Evolutionary conservation across 371 early-diverging fungal species (phyloP), one percentile per base, ranked within the genome.

Genomic region (Mucor saturninus): DNA sequence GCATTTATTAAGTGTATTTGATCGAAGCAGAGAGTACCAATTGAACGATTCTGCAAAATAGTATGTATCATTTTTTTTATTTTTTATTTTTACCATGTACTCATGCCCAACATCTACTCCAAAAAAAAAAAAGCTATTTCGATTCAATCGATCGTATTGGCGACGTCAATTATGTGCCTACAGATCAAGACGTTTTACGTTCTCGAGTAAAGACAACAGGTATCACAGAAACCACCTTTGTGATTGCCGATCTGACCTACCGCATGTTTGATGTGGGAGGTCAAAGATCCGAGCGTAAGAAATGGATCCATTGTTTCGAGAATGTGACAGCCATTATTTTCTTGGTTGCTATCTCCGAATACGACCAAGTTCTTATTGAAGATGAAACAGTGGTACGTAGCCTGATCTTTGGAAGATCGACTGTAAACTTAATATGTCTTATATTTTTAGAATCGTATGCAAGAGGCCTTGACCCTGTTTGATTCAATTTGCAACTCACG

Each of bases 231-330:
- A 94, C 93, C 3, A 83, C 84, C 1, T 97, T 97, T 82, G 73
- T 85, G 9, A 85, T 95, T 38, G 93, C 90, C 26, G 83, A 91
- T 52, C 69, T 94, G 45, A 92, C 89, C 0, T 93, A 91, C 66
- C 81, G 91, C 46, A 93, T 96, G 95, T 89, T 95, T 76, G 97
- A 96, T 77, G 97, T 96, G 35, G 96, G 96, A 53, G 96, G 96
- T 13, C 96, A 96, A 75, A 80, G 94, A 31, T 89, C 90, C 15
- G 94, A 94, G 69, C 86, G 98, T 55, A 96, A 94, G 64, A 95
- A 95, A 72, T 96, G 98, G 98, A 86, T 93, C 38, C 95, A 95
- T 56, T 96, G 95, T 71, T 91, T 95, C 74, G 97, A 96, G 64
- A 91, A 92, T 65, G 97, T 97, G 28, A 96, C 95, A 13, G 93